A percentile compares a stretch with the other conserved stretches of the same genome.
These are phyloP conservation scores for Cadophora sp. DNA, from an alignment of 2,329 filamentous ascomycete species.

Conservation along the genomic window DNA sequence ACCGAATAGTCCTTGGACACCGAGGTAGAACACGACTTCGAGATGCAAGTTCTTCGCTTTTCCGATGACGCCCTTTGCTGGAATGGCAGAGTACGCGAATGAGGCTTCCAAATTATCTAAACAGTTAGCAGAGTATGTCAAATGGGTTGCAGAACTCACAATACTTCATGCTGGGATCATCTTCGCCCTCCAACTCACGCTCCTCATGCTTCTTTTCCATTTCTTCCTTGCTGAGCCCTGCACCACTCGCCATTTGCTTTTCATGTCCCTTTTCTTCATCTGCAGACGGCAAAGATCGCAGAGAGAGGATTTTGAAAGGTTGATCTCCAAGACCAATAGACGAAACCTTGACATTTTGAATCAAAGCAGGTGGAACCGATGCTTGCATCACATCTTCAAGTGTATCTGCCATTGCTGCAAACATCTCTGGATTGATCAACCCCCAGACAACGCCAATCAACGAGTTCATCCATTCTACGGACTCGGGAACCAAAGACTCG, in stretches of 20 bases:
- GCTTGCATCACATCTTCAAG: constrained; percentile 37
- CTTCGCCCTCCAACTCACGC: constrained; percentile 32
- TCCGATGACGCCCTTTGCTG: constrained; percentile 34
- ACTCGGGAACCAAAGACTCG: constrained; percentile 32
- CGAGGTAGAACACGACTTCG: constrained; percentile 34
- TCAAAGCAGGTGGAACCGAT: constrained; percentile 32
- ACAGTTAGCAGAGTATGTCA: background rate
- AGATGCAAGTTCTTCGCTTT: constrained; percentile 37
- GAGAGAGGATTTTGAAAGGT: constrained; percentile 32
- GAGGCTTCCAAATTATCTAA: constrained; percentile 32
- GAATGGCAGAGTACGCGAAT: constrained; percentile 34
- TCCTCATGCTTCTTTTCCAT: constrained; percentile 29
- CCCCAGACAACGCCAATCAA: constrained; percentile 32
- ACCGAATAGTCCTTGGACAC: constrained; percentile 31
- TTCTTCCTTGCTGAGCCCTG: constrained; percentile 26
- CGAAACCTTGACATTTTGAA: constrained; percentile 32
- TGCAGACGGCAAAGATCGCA: constrained; percentile 30
- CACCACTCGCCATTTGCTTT: constrained; percentile 20
- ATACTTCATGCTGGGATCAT: constrained; percentile 29
- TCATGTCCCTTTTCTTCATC: constrained; percentile 25
- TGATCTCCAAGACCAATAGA: constrained; percentile 34
- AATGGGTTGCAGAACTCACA: background rate
- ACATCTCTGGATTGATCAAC: constrained; percentile 35
- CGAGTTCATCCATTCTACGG: constrained; percentile 35
- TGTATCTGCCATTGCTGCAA: constrained; percentile 33